Evolutionary conservation across 1,284 basidiomycete genomes (phyloP).

Genomic region (Tylopilus orsonianus): DNA sequence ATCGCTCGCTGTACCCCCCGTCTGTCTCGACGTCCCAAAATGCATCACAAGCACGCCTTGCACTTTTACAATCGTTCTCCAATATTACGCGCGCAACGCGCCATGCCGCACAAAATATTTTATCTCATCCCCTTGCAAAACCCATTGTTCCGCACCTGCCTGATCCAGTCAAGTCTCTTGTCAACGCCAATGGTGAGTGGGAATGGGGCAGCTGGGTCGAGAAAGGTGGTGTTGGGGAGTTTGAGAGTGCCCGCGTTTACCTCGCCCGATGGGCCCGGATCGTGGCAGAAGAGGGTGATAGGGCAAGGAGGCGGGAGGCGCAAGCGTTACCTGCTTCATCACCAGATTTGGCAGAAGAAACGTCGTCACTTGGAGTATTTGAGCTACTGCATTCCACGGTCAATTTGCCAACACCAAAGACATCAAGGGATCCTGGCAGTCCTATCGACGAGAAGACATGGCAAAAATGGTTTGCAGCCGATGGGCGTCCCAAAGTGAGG

Average conservation of each 20-base stretch:
- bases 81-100: slow-evolving; percentile 88
- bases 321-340: slow-evolving; percentile 55
- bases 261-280: slow-evolving; percentile 95
- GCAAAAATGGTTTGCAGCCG: slow-evolving; percentile 67
- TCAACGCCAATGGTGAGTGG: slow-evolving; percentile 80
- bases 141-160: slow-evolving; percentile 93
- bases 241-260: slow-evolving; percentile 94
- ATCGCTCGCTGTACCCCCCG: slow-evolving; percentile 64
- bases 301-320: slow-evolving; percentile 76
- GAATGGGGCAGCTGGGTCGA: slow-evolving; percentile 87
- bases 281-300: slow-evolving; percentile 94
- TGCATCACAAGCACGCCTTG: slow-evolving; percentile 67
- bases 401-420: slow-evolving; percentile 74
- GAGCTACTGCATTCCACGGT: slow-evolving; percentile 79
- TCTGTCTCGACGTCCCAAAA: slow-evolving; percentile 49
- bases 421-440: slow-evolving; percentile 67
- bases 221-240: slow-evolving; percentile 87
- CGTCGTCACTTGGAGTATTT: slow-evolving; percentile 82
- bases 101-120: slow-evolving; percentile 86
- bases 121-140: slow-evolving; percentile 91
- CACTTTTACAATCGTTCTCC: slow-evolving; percentile 82
- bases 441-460: slow-evolving; percentile 74
- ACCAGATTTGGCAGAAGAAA: slow-evolving; percentile 57
- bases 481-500: slow-evolving; percentile 67
- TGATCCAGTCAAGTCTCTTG: slow-evolving; percentile 84